Percentiles rank a stretch among this genome's conserved stretches.
phyloP scores from a whole-genome alignment of 495 filamentous ascomycete species.

The Chaetomium cochliodes region DNA sequence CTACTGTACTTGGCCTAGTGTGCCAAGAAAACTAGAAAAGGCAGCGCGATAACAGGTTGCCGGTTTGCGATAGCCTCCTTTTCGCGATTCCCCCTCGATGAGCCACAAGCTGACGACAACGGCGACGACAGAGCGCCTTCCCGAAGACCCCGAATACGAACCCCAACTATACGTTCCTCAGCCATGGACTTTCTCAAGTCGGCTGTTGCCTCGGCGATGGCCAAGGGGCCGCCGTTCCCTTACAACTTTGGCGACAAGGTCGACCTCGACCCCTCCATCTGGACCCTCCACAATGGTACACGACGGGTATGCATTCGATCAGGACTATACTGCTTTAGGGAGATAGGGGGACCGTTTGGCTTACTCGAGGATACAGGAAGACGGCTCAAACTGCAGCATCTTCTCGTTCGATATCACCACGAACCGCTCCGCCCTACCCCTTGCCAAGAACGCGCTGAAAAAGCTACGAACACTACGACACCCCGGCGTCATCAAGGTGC shows the following conservation, averaged over 20 bases:
- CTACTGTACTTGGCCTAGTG: constrained; percentile 20
- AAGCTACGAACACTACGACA: constrained; percentile 90
- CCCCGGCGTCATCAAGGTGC: constrained; percentile 86
- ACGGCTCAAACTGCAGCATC: constrained; percentile 88
- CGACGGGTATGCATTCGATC: constrained; percentile 62
- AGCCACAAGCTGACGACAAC: background rate
- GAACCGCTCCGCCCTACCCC: constrained; percentile 74
- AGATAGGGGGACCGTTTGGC: constrained; percentile 4
- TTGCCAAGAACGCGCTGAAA: constrained; percentile 88
- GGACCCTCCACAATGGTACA: constrained; percentile 88
- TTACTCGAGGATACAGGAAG: constrained; percentile 61
- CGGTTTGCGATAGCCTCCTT: constrained; percentile 13
- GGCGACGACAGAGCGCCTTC: background rate
- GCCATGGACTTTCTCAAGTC: constrained; percentile 96
- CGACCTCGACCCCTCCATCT: constrained; percentile 84
- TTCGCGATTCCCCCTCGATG: background rate
- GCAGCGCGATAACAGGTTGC: constrained; percentile 24
- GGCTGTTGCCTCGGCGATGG: constrained; percentile 92
- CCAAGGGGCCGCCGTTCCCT: constrained; percentile 87
- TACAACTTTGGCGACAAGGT: constrained; percentile 89
- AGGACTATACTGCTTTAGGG: background rate
- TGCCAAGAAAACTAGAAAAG: background rate
- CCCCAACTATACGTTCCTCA: background rate
- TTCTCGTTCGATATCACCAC: constrained; percentile 87
- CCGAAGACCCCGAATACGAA: background rate